Evolutionary conservation across 2,329 filamentous ascomycete species (phyloP).

Genomic region (Aspergillus alliaceus): DNA sequence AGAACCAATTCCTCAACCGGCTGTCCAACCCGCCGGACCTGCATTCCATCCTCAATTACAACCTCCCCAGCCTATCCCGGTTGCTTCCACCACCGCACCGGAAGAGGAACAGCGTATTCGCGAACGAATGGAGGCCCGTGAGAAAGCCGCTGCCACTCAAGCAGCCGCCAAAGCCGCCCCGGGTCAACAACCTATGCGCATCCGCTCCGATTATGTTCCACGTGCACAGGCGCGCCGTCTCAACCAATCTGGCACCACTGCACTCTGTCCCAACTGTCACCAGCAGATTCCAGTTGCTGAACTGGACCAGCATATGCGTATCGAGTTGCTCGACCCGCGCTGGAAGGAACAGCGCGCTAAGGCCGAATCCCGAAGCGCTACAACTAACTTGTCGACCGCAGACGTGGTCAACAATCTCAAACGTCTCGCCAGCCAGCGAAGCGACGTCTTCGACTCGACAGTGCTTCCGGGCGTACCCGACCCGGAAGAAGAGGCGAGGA

Average conservation of each 20-base stretch:
- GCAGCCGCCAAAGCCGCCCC: slow-evolving; percentile 70
- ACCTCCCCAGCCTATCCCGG: slow-evolving; percentile 34
- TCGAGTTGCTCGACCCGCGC: slow-evolving; percentile 87
- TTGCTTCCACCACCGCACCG: slow-evolving; percentile 35
- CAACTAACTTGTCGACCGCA: slow-evolving; percentile 79
- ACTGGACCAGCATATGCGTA: slow-evolving; percentile 88
- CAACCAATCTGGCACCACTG: slow-evolving; percentile 61
- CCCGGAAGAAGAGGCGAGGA: slow-evolving; percentile 71
- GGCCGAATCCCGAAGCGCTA: slow-evolving; percentile 77
- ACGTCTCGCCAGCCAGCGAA: slow-evolving; percentile 84
- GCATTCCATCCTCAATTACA: slow-evolving; percentile 32
- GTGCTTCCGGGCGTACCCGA: slow-evolving; percentile 56
- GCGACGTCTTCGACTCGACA: slow-evolving; percentile 75
- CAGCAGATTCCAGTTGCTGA: slow-evolving; percentile 85
- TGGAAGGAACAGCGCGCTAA: slow-evolving; percentile 97
- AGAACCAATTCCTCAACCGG: slow-evolving; percentile 37
- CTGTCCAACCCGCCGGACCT: slow-evolving; percentile 19
- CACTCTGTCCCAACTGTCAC: slow-evolving; percentile 88
- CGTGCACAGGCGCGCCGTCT: slow-evolving; percentile 72
- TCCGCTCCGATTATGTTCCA: slow-evolving; percentile 89
- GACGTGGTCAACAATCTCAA: slow-evolving; percentile 95
- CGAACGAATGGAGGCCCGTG: slow-evolving; percentile 54
- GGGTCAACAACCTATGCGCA: slow-evolving; percentile 69
- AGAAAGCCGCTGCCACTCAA: slow-evolving; percentile 72
- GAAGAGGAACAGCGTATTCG: slow-evolving; percentile 65